A percentile compares a stretch with the other conserved stretches of the same genome.
phyloP scores from a whole-genome alignment of 495 filamentous ascomycete genomes.

The Pyrenula aspistea region DNA sequence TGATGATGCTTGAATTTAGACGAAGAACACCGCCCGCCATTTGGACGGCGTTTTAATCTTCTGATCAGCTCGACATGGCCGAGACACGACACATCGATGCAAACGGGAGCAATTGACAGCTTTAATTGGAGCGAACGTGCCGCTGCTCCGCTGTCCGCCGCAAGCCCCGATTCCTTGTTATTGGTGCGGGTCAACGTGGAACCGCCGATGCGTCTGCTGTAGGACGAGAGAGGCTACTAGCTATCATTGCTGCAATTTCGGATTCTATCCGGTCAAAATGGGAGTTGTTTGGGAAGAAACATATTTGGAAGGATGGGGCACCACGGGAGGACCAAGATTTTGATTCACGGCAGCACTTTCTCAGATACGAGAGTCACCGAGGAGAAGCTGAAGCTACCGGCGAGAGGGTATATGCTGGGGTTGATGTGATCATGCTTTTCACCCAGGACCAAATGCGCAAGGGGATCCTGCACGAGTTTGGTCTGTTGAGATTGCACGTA shows the following conservation, averaged over 20 bases:
- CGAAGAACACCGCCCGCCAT: not conserved
- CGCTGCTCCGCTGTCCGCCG: not conserved
- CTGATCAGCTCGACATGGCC: not conserved
- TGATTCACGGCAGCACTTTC: conserved; percentile 47
- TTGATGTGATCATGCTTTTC: not conserved
- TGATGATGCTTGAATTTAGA: not conserved
- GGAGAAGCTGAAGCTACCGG: conserved; percentile 14
- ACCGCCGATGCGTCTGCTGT: conserved; percentile 49
- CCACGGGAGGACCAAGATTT: conserved; percentile 42
- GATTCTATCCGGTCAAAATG: conserved; percentile 62
- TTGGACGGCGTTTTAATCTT: not conserved
- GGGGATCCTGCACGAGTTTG: not conserved
- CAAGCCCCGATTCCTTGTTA: conserved; percentile 40
- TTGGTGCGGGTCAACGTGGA: conserved; percentile 66
- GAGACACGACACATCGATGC: not conserved
- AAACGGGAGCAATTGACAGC: not conserved
- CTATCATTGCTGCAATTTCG: conserved; percentile 48
- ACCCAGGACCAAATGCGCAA: not conserved
- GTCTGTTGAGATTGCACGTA: not conserved
- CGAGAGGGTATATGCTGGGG: not conserved
- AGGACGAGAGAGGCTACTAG: conserved; percentile 30
- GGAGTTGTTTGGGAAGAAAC: conserved; percentile 37
- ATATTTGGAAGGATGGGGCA: conserved; percentile 37
- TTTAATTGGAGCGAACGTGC: no score
- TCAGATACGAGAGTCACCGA: conserved; percentile 40